Conservation (phyloP, 1,284 basidiomycete species). For the Boletus semigastroideus region DNA sequence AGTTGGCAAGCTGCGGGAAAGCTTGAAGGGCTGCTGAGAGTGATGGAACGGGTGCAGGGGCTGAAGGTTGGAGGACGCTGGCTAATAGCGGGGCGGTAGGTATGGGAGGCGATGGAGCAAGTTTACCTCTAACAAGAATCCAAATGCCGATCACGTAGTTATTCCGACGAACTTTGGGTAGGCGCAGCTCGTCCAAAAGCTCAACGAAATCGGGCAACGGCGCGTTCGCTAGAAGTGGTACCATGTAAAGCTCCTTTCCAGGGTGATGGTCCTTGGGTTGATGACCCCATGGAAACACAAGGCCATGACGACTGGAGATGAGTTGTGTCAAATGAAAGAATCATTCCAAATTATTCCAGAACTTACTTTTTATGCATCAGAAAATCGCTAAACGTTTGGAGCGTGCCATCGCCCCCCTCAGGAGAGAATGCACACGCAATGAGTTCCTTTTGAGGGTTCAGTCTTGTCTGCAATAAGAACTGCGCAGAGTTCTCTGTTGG, state of each 20-base stretch:
- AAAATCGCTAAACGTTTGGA: constrained; percentile 66
- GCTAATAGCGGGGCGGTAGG: constrained; percentile 30
- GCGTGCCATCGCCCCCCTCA: constrained; percentile 45
- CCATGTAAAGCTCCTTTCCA: constrained; percentile 86
- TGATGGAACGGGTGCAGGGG: constrained; percentile 6
- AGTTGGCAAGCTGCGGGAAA: constrained; percentile 34
- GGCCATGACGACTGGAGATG: constrained; percentile 72
- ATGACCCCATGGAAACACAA: constrained; percentile 82
- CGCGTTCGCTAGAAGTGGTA: constrained; percentile 71
- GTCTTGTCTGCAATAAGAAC: constrained; percentile 72
- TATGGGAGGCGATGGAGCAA: constrained; percentile 41
- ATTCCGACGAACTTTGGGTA: constrained; percentile 60
- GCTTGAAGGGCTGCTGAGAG: constrained; percentile 32
- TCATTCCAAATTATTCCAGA: neutral
- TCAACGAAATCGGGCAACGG: constrained; percentile 84
- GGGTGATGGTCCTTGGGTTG: constrained; percentile 70
- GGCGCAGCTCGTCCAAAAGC: constrained; percentile 73
- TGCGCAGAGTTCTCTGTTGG: constrained; percentile 69
- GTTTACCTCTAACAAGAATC: constrained; percentile 75
- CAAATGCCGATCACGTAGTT: constrained; percentile 83
- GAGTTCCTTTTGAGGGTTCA: constrained; percentile 79
- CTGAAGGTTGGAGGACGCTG: constrained; percentile 8
- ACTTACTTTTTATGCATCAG: constrained; percentile 76
- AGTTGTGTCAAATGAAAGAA: constrained; percentile 9
- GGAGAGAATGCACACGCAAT: constrained; percentile 73